Conservation (phyloP, 1,139 yeast species). For the Kurtzmaniella quercitrusa region DNA sequence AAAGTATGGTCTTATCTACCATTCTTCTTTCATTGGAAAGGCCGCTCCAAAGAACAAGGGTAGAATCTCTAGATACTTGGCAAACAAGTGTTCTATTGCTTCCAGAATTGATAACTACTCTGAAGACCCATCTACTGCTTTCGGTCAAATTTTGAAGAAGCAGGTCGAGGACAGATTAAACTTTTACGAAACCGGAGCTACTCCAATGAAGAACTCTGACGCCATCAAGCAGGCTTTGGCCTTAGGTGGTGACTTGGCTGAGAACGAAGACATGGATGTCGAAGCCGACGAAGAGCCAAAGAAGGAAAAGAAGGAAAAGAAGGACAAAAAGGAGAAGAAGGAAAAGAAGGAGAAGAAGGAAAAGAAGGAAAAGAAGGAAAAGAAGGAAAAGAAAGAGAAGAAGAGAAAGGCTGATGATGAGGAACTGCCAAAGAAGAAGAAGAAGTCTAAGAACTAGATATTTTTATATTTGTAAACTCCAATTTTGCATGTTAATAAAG, state of each 20-base stretch:
- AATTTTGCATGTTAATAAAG: slow-evolving; percentile 13
- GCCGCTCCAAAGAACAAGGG: slow-evolving; percentile 98
- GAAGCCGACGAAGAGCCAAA: slow-evolving; percentile 28
- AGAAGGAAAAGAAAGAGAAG: slow-evolving; percentile 50
- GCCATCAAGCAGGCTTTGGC: slow-evolving; percentile 91
- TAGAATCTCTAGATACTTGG: slow-evolving; percentile 96
- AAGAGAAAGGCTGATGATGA: slow-evolving; percentile 51
- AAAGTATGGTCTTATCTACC: slow-evolving; percentile 95
- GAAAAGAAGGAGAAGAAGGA: slow-evolving; percentile 55
- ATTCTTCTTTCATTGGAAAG: slow-evolving; percentile 95
- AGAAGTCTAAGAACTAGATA: slow-evolving; percentile 39
- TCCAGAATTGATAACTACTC: slow-evolving; percentile 96
- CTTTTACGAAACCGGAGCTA: slow-evolving; percentile 93
- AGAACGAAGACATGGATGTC: slow-evolving; percentile 13
- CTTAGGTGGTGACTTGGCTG: slow-evolving; percentile 48
- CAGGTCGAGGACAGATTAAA: slow-evolving; percentile 97
- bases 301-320: slow-evolving; percentile 48
- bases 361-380: slow-evolving; percentile 52
- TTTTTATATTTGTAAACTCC: slow-evolving; percentile 10
- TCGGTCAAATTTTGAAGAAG: slow-evolving; percentile 86
- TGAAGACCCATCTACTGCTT: slow-evolving; percentile 79
- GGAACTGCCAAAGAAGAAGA: slow-evolving; percentile 41
- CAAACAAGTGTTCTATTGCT: slow-evolving; percentile 98
- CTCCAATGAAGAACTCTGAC: slow-evolving; percentile 94
- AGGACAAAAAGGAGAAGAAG: slow-evolving; percentile 52